These are phyloP conservation scores for Cucumis hystrix DNA, from an alignment of 306 rosid genomes.

Conservation along the genomic window DNA sequence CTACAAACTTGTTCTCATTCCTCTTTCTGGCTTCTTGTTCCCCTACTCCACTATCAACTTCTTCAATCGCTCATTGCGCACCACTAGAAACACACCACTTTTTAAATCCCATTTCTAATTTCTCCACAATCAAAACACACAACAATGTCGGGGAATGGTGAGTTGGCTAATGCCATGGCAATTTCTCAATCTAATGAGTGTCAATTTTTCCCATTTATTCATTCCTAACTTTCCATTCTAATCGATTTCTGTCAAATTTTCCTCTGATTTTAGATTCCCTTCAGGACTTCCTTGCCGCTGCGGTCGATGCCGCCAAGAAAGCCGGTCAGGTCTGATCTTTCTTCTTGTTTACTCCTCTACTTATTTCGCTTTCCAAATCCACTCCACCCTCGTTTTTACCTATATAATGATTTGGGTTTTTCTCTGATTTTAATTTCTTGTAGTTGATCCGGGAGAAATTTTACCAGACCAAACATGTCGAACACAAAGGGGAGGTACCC, in stretches of 20 bases:
- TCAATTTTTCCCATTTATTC: background rate
- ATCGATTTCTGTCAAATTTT: background rate
- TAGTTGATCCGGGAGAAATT: slow-evolving; percentile 68
- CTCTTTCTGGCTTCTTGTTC: too few relatives aligned
- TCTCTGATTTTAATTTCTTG: background rate
- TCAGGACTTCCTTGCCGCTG: slow-evolving; percentile 50
- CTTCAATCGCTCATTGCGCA: too few relatives aligned
- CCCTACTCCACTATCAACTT: too few relatives aligned
- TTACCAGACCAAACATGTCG: slow-evolving; percentile 58
- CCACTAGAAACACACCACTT: background rate
- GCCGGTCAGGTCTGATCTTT: slow-evolving; percentile 55
- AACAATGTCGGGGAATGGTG: background rate
- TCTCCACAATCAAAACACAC: background rate
- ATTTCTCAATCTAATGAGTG: background rate
- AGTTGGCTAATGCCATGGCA: background rate
- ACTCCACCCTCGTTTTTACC: background rate
- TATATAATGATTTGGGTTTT: background rate
- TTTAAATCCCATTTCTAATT: background rate
- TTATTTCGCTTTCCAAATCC: background rate
- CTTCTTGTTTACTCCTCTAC: background rate
- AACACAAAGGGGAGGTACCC: slow-evolving; percentile 73
- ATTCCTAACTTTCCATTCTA: background rate
- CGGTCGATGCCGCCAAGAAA: slow-evolving; percentile 67
- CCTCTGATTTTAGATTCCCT: slow-evolving; percentile 33
- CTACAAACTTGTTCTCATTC: too few relatives aligned